Base-by-base conservation (phyloP, 1,284 basidiomycete genomes). In the Ceratobasidium sp. region DNA sequence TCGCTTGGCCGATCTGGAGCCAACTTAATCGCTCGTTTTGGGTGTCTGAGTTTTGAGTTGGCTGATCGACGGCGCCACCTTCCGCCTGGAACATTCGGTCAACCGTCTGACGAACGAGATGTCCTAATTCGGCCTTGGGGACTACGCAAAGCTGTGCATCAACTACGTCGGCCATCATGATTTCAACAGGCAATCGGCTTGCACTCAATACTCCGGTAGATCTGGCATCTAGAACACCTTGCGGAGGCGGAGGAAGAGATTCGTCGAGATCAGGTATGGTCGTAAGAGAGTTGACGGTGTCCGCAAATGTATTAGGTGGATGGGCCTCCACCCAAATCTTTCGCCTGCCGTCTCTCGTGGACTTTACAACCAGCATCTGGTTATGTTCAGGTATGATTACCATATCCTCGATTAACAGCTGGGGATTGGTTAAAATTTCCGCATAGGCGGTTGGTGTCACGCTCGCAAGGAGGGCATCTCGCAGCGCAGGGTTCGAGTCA, bases 401-500 rank as follows among this genome's bases (percentile, higher is more conserved):
- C 13, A 53, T 65, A 29, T 65, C 62, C 31, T 65, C 62, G 34
- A 65, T 10, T 3, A 34, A 38, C 7, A 65, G 27, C 25, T 52
- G 49, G 6, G 62, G 62, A 15, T 53, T 53, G 12, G 62, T 35
- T 27, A 53, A 49, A 35, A 65, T 52, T 50, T 65, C 62, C 32
- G 62, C 62, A 42, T 65, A 65, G 31, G 62, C 62, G 7, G 49
- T 29, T 6, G 62, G 62, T 1, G 62, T 65, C 8, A 65, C 62
- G 27, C 62, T 65, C 20, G 49, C 47, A 40, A 53, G 34, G 10
- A 65, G 27, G 10, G 62, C 62, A 52, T 65, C 49, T 22, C 62
- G 62, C 4, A 65, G n/a, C 27, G 62, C 62, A 25, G 62, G 62
- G 27, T 65, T 65, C 25, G 62, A 65, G 25, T 65, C 62, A n/a